phyloP scores from a whole-genome alignment of 1,139 yeast species.

The Kurtzmaniella natalensis region DNA sequence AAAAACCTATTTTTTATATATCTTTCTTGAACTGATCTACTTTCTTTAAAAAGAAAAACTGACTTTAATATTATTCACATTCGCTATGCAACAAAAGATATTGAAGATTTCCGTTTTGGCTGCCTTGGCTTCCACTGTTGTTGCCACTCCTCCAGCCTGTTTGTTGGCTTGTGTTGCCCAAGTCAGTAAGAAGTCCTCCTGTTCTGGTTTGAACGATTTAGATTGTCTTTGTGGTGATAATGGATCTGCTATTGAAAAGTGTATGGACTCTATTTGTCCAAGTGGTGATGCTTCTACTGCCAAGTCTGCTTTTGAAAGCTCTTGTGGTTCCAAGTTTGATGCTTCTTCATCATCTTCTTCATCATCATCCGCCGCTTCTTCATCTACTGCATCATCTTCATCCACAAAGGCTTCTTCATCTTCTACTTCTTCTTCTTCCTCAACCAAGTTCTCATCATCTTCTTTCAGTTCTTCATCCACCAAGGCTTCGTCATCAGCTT shows the following conservation, averaged over 20 bases:
- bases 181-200: slow-evolving; percentile 52
- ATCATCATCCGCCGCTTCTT: slow-evolving; percentile 19
- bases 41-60: no score
- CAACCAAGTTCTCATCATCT: slow-evolving; percentile 10
- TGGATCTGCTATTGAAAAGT: slow-evolving; percentile 45
- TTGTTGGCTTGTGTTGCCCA: slow-evolving; percentile 80
- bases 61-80: no score
- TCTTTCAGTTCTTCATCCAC: slow-evolving; percentile 20
- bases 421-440: slow-evolving; percentile 21
- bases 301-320: slow-evolving; percentile 46
- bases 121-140: slow-evolving; percentile 46
- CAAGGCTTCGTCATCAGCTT: slow-evolving; percentile 20
- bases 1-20: no score
- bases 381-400: slow-evolving; percentile 24
- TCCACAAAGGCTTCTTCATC: slow-evolving; percentile 25
- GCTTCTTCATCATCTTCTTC: slow-evolving; percentile 18
- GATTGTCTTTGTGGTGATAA: slow-evolving; percentile 61
- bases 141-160: slow-evolving; percentile 87
- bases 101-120: slow-evolving; percentile 42
- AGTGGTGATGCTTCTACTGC: slow-evolving; percentile 55
- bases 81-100: slow-evolving; percentile 9
- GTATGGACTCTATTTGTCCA: slow-evolving; percentile 68
- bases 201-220: slow-evolving; percentile 57
- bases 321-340: slow-evolving; percentile 42
- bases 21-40: no score